Evolutionary conservation across 768 basidiomycete species (phyloP), one percentile per base, ranked within the genome.

Genomic region (Brasilioporus rufonigricans): DNA sequence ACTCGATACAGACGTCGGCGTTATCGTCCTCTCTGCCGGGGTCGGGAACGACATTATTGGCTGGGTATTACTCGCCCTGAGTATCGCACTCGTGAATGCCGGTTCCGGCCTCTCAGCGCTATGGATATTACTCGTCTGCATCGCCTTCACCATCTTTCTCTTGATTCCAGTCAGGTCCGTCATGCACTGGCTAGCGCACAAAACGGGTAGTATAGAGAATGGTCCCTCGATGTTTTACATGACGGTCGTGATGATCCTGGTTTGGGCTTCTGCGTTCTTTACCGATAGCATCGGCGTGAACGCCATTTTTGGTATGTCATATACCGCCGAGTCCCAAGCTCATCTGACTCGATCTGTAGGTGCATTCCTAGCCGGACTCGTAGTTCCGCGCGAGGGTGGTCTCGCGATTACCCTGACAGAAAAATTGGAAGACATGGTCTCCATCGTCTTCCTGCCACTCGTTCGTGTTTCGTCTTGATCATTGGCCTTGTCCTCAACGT

Each of bases 21-120:
- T 97, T 55, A 85, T 97, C 24, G 94, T 94, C 1, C 81, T 99
- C 21, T 91, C 91, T 2, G 93, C 95, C 0, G 96, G 95, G 11
- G 91, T 98, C 4, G 92, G 87, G 7, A 89, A 91, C 64, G 90
- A 91, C 68, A 87, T 93, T 57, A 75, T 91, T 44, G 91, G 89
- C 4, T 97, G 95, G 96, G 81, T 81, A 0, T 76, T 98, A 1
- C 80, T 98, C 13, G 95, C 96, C 0, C 77, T 99, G 21, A 91
- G 88, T 43, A 88, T 98, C 6, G 95, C 96, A 0, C 81, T 99
- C 18, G 93, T 95, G 43, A 97, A 95, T 56, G 91, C 93, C 0
- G 84, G 85, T 4, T 81, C 84, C 0, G 94, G 93, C 1, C 73
- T 93, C 0, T 87, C 85, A 0, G 94, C 96, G 0, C 73, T 98